Base-by-base conservation (phyloP, 202 grass and related monocot species). In the Alloteropsis angusta region DNA sequence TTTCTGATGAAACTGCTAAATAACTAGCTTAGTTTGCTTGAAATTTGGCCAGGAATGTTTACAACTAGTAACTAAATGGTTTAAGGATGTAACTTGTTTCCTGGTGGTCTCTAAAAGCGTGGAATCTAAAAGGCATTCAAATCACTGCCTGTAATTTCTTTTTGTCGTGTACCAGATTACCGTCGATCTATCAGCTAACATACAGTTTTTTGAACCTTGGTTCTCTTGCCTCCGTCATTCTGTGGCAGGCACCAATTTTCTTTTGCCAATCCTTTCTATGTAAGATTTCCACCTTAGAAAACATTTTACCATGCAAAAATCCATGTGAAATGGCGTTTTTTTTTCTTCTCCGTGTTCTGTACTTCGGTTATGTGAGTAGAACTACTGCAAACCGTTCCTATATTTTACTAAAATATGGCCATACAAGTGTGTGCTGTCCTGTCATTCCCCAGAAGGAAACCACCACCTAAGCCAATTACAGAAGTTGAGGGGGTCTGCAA, bases 401-500 rank as follows among this genome's bases (percentile, higher is more conserved):
- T 69, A 68, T 60, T 53, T 71, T 32, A 71, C 57, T 55, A 63
- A 44, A 72, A 77, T 5, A 16, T 43, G 70, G 7, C 32, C 32
- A 68, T 85, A n/a, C 52, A 37, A 80, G 16, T 60, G 37, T 43
- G 23, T 15, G 56, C 38, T 79, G 13, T 1, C 16, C 53, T 23
- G 53, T 58, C 55, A 48, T 15, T 26, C 59, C 42, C 5, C 14
- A 8, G 39, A 79, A 66, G 46, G 23, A 65, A 77, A 48, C 28
- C 1, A 1, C 18, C 47, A 49, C 74, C 13, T 47, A 77, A 61
- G 74, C 38, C 7, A 77, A 77, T 47, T 65, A 57, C 4, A 37
- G 37, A 72, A 82, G 21, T 77, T 65, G 67, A 65, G 66, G 8
- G 53, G 28, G 53, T 80, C 81, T n/a, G 23, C 38, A 56, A 44